Evolutionary conservation across 495 filamentous ascomycete species (phyloP).

Genomic region (Talaromyces nanjingensis): DNA sequence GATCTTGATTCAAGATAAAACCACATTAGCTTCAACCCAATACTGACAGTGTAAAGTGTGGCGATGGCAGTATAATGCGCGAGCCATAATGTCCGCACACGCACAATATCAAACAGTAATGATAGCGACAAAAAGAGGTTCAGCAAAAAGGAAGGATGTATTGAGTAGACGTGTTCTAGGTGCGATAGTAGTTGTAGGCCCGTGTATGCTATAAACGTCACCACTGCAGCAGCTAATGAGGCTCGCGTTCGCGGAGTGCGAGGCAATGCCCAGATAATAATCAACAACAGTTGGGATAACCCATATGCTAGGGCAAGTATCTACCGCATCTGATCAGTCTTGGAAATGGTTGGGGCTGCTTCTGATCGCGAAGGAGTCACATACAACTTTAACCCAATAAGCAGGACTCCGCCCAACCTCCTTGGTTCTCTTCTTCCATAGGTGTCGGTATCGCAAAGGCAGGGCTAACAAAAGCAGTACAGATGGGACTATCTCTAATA

Average conservation of each 20-base stretch:
- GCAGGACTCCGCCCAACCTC: background rate
- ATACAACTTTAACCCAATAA: conserved; percentile 4
- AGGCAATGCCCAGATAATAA: conserved; percentile 3
- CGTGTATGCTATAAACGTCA: background rate
- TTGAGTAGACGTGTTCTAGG: conserved; percentile 1
- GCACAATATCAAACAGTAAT: conserved; percentile 3
- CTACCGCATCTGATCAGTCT: too few species aligned
- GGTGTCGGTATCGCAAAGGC: background rate
- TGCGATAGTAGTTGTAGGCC: conserved; percentile 7
- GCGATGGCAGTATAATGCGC: conserved; percentile 3
- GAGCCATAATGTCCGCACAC: conserved; percentile 6
- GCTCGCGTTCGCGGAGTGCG: conserved; percentile 2
- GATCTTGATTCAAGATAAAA: conserved; percentile 1
- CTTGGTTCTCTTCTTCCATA: background rate
- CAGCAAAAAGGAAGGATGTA: conserved; percentile 1
- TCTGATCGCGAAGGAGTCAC: background rate
- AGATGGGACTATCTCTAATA: conserved; percentile 3
- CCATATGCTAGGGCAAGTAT: background rate
- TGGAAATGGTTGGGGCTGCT: background rate
- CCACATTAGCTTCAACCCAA: background rate
- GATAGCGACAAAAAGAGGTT: conserved; percentile 3
- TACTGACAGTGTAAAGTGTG: background rate
- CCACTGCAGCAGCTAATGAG: conserved; percentile 4
- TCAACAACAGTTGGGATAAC: background rate
- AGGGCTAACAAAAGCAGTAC: conserved; percentile 1